These are phyloP conservation scores for Phytophthora litchii DNA, from an alignment of 352 stramenopile genomes.

Conservation along the genomic window DNA sequence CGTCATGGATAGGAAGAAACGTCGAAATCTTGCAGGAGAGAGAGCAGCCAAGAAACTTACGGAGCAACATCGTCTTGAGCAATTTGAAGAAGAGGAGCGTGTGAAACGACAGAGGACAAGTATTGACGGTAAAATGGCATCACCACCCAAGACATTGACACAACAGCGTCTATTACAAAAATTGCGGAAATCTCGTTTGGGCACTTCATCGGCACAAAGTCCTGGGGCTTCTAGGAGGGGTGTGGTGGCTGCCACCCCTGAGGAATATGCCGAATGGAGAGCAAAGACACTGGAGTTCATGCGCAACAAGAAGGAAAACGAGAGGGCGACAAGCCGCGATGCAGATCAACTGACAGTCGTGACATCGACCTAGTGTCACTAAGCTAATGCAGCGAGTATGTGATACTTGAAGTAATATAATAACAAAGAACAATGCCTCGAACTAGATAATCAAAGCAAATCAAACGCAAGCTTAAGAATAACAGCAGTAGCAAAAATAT, in stretches of 20 bases:
- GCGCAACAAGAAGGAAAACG: constrained; percentile 30
- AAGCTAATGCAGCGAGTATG: too few relatives aligned
- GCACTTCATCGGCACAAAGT: constrained; percentile 3
- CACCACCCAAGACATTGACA: constrained; percentile 15
- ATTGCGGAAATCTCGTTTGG: constrained; percentile 18
- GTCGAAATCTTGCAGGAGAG: constrained; percentile 16
- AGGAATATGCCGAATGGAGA: constrained; percentile 43
- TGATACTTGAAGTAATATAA: too few relatives aligned
- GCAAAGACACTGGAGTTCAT: constrained; percentile 36
- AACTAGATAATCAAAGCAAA: background rate
- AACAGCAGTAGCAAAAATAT: constrained; percentile 13
- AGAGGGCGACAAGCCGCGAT: constrained; percentile 5
- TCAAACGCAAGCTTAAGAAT: background rate
- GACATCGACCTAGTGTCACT: constrained; percentile 2
- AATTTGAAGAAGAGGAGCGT: constrained; percentile 36
- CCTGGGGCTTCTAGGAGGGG: background rate
- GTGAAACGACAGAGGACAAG: constrained; percentile 29
- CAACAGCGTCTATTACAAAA: constrained; percentile 31
- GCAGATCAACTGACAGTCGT: constrained; percentile 8
- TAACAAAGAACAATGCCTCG: too few relatives aligned
- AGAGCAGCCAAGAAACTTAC: constrained; percentile 23
- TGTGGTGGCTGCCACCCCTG: constrained; percentile 20
- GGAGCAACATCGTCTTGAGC: constrained; percentile 26
- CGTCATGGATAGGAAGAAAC: constrained; percentile 45
- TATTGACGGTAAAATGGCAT: constrained; percentile 11